A percentile compares a stretch with the other conserved stretches of the same genome.
Conservation (phyloP, 192 early-diverging fungal genomes). For the Coemansia sp. region DNA sequence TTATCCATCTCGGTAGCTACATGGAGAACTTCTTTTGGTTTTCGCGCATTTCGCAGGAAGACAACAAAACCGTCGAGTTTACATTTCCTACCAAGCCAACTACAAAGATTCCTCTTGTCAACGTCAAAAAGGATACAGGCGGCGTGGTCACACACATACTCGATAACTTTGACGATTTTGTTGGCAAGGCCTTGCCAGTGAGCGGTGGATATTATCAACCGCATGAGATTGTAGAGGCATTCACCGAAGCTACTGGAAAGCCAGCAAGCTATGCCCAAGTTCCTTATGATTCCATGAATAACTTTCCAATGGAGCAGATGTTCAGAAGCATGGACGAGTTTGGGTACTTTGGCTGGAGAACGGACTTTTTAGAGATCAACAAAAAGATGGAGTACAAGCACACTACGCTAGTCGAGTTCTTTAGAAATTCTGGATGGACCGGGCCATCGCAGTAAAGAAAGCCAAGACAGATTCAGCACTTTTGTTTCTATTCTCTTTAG, state of each 20-base stretch:
- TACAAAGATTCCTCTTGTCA: slow-evolving; percentile 29
- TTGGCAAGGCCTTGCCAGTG: slow-evolving; percentile 12
- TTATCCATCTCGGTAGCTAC: slow-evolving; percentile 27
- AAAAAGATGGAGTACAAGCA: slow-evolving; percentile 24
- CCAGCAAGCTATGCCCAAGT: slow-evolving; percentile 31
- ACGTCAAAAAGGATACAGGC: slow-evolving; percentile 36
- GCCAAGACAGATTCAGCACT: too few relatives aligned
- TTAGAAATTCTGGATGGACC: slow-evolving; percentile 45
- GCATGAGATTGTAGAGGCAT: slow-evolving; percentile 37
- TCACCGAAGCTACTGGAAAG: slow-evolving; percentile 39
- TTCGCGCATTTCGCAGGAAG: slow-evolving; percentile 32
- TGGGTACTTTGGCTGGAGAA: slow-evolving; percentile 52
- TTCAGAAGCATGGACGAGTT: slow-evolving; percentile 32
- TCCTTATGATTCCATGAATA: slow-evolving; percentile 18
- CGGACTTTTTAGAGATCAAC: slow-evolving; percentile 24
- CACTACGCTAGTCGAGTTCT: slow-evolving; percentile 29
- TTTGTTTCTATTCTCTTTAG: too few relatives aligned
- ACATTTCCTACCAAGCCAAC: slow-evolving; percentile 18
- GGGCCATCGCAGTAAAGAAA: slow-evolving; percentile 43
- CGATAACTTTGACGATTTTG: slow-evolving; percentile 34
- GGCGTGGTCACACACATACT: slow-evolving; percentile 35
- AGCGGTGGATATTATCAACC: slow-evolving; percentile 42
- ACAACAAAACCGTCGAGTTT: slow-evolving; percentile 29
- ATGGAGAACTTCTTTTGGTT: slow-evolving; percentile 27
- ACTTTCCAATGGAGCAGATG: slow-evolving; percentile 26